Base-by-base conservation (phyloP, 495 filamentous ascomycete species). In the Neurospora sp. region DNA sequence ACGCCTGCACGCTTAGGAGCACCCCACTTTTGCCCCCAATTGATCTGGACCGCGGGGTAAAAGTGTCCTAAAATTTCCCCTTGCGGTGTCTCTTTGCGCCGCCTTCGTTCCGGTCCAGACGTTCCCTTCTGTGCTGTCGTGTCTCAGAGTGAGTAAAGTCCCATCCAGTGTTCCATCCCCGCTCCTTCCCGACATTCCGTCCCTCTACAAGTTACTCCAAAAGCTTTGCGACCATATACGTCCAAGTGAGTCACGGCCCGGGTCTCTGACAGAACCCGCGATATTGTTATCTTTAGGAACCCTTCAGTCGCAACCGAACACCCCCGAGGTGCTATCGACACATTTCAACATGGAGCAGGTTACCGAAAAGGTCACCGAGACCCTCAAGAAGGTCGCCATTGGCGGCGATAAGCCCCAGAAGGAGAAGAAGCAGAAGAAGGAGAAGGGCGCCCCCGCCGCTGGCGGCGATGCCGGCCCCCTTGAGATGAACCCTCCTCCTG, bases 401-500 rank as follows among this genome's bases (percentile, higher is more conserved):
- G 78, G 76, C 72, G 76, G 76, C 71, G 80, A 73, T 60, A 66
- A 66, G 54, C 54, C 54, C 54, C 54, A 35, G 54, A 66, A 66
- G 54, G 80, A 80, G 16, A 80, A 82, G 77, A 78, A 77, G 75
- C 23, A 71, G 31, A 81, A 82, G 77, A 80, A 81, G 78, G 75
- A 79, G 60, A 83, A 85, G 80, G 82, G 76, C 40, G 84, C 83
- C 75, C 81, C 78, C 38, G 83, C 81, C 7, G 82, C 78, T 69
- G 85, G 78, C 66, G 77, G 75, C 40, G 79, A 74, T 69, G 76
- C 79, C 35, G 79, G 79, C 35, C 79, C 82, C 8, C 81, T 91
- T 72, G 89, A 93, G 84, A 76, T 93, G 72, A 82, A 87, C 46
- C 88, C 89, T n/a, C 85, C 90, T 39, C 92, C 95, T 27, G 87